Conservation (phyloP, 2,329 filamentous ascomycete genomes). For the Chrysoporthe deuterocubensis region DNA sequence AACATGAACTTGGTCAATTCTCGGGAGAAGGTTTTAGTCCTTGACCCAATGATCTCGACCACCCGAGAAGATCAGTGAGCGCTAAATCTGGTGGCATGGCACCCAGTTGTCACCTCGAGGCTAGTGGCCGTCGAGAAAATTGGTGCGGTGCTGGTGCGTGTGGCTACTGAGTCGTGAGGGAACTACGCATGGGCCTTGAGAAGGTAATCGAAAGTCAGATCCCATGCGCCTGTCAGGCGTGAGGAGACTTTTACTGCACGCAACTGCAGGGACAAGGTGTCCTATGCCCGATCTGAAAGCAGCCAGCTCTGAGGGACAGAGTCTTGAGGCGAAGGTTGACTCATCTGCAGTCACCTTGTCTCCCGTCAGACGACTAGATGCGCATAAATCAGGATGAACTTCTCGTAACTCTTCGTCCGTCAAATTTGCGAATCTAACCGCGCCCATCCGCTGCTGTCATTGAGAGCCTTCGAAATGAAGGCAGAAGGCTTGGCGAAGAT, state of each 20-base stretch:
- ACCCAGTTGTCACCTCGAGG: background rate
- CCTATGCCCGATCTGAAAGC: background rate
- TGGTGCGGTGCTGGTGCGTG: background rate
- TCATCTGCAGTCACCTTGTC: background rate
- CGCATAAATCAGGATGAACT: background rate
- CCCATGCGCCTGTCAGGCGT: background rate
- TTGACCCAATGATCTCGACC: background rate
- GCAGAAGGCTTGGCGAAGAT: no score
- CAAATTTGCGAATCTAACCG: background rate
- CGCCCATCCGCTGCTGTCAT: background rate
- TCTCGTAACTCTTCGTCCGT: background rate
- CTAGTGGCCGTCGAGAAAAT: background rate
- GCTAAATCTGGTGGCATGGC: background rate
- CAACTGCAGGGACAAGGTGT: background rate
- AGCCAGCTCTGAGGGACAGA: background rate
- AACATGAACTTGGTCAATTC: background rate
- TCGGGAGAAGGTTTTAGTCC: no score
- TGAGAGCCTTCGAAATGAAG: background rate
- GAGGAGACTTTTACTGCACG: background rate
- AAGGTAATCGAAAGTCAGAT: background rate
- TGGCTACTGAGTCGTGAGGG: slow-evolving; percentile 1
- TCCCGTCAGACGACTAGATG: background rate
- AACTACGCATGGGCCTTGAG: background rate
- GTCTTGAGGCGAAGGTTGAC: background rate
- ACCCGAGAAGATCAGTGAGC: background rate